phyloP scores from a whole-genome alignment of 495 filamentous ascomycete genomes.

The Neohortaea acidophila region DNA sequence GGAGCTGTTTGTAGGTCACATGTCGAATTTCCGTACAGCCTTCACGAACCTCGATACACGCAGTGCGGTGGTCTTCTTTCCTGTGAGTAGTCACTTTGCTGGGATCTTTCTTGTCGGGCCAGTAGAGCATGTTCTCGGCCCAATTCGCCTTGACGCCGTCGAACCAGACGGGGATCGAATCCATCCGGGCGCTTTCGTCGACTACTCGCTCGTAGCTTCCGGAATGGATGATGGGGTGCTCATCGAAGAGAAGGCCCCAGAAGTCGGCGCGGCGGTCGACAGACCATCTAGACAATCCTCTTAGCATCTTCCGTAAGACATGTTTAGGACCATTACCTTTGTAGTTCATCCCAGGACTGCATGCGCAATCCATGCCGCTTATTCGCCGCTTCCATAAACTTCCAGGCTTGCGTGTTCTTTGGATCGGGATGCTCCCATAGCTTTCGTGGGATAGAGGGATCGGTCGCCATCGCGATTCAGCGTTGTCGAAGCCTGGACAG shows the following conservation, averaged over 20 bases:
- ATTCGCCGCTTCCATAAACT: constrained; percentile 26
- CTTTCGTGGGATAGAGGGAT: constrained; percentile 20
- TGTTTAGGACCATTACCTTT: too few species aligned
- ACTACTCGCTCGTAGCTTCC: constrained; percentile 33
- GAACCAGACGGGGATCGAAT: constrained; percentile 54
- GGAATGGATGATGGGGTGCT: constrained; percentile 40
- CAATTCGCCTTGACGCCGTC: constrained; percentile 47
- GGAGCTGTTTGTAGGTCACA: constrained; percentile 48
- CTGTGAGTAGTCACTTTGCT: constrained; percentile 29
- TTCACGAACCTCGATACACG: constrained; percentile 58
- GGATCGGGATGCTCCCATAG: constrained; percentile 28
- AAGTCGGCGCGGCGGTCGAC: constrained; percentile 43
- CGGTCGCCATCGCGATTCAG: constrained; percentile 6
- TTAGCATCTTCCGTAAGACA: too few species aligned
- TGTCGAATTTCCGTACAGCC: constrained; percentile 40
- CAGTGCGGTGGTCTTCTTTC: constrained; percentile 57
- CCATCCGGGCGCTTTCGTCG: constrained; percentile 51
- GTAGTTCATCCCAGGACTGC: constrained; percentile 49
- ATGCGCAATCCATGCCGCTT: constrained; percentile 15
- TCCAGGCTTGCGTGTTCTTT: constrained; percentile 19
- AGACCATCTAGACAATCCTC: too few species aligned
- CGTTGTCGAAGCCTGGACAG: too few species aligned
- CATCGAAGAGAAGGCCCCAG: constrained; percentile 48
- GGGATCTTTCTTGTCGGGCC: constrained; percentile 22
- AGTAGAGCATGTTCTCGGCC: constrained; percentile 48